A percentile compares a stretch with the other conserved stretches of the same genome.
These are phyloP conservation scores for Lepiota brunneoincarnata DNA, from an alignment of 768 basidiomycete species.

Conservation along the genomic window DNA sequence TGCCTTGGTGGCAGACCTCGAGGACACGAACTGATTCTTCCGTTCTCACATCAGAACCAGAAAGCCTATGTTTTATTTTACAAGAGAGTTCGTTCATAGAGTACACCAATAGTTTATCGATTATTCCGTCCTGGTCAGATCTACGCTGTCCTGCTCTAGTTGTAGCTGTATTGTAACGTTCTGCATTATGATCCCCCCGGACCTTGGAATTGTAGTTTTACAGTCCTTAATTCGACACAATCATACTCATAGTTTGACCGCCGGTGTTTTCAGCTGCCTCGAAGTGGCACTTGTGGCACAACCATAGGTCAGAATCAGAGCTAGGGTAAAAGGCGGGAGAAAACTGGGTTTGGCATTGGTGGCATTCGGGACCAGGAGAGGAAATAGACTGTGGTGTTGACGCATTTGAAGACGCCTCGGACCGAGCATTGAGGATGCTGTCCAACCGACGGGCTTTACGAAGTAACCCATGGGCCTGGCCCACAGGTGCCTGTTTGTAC, in stretches of 20 bases:
- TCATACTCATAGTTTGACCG: constrained; percentile 29
- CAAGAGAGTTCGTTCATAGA: constrained; percentile 56
- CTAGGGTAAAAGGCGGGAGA: constrained; percentile 73
- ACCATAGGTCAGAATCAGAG: constrained; percentile 22
- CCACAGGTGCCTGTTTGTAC: constrained; percentile 77
- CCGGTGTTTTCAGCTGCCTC: constrained; percentile 25
- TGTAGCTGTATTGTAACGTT: constrained; percentile 31
- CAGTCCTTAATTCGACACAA: constrained; percentile 28
- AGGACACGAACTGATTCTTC: constrained; percentile 9
- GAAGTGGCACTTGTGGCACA: constrained; percentile 51
- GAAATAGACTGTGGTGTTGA: constrained; percentile 18
- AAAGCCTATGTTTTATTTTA: constrained; percentile 85
- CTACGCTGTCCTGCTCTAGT: constrained; percentile 11
- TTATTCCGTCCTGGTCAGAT: background rate
- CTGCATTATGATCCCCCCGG: constrained; percentile 19
- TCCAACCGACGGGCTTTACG: constrained; percentile 90
- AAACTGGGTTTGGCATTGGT: constrained; percentile 61
- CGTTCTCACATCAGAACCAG: constrained; percentile 30
- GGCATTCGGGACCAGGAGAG: constrained; percentile 46
- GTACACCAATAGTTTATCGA: constrained; percentile 20
- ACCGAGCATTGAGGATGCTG: constrained; percentile 52
- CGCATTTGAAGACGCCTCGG: constrained; percentile 26
- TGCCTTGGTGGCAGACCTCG: background rate
- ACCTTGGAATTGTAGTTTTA: constrained; percentile 17
- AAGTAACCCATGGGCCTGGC: constrained; percentile 78